phyloP scores from a whole-genome alignment of 2,329 filamentous ascomycete species.

The Penicillium verrucosum region DNA sequence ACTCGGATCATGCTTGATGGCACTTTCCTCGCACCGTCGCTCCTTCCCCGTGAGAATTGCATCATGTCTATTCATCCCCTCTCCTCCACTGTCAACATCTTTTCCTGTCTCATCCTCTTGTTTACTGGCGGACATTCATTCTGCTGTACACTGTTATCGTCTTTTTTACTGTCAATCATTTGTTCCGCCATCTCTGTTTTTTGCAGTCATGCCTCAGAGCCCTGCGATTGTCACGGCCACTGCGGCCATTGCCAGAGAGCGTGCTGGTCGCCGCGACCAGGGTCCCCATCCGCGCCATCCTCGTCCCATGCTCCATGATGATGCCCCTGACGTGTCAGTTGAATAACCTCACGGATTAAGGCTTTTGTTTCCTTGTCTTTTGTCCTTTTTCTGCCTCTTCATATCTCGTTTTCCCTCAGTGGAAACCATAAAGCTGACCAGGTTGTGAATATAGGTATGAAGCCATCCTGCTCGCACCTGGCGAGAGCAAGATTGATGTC shows the following conservation, averaged over 20 bases:
- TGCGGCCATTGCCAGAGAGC: conserved; percentile 14
- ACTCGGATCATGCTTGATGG: not conserved
- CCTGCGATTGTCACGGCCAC: conserved; percentile 7
- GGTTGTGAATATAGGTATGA: conserved; percentile 66
- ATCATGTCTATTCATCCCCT: not conserved
- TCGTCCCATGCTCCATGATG: conserved; percentile 4
- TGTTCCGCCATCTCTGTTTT: not conserved
- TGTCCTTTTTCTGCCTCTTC: not conserved
- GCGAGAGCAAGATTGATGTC: conserved; percentile 90
- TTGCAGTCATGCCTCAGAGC: not conserved
- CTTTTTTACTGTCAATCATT: not conserved
- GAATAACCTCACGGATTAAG: not conserved
- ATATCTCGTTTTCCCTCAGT: not conserved
- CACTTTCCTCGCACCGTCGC: not conserved
- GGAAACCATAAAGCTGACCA: not conserved
- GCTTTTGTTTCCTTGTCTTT: not conserved
- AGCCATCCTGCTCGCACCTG: conserved; percentile 80
- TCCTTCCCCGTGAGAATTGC: not conserved
- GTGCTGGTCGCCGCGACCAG: conserved; percentile 10
- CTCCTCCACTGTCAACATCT: not conserved
- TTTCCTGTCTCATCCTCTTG: not conserved
- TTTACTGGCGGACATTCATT: not conserved
- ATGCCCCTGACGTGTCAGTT: conserved; percentile 22
- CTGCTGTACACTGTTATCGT: not conserved
- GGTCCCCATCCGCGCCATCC: conserved; percentile 1